A percentile compares a stretch with the other conserved stretches of the same genome.
These are phyloP conservation scores for Exophiala mesophila DNA, from an alignment of 2,329 filamentous ascomycete species.

Conservation along the genomic window DNA sequence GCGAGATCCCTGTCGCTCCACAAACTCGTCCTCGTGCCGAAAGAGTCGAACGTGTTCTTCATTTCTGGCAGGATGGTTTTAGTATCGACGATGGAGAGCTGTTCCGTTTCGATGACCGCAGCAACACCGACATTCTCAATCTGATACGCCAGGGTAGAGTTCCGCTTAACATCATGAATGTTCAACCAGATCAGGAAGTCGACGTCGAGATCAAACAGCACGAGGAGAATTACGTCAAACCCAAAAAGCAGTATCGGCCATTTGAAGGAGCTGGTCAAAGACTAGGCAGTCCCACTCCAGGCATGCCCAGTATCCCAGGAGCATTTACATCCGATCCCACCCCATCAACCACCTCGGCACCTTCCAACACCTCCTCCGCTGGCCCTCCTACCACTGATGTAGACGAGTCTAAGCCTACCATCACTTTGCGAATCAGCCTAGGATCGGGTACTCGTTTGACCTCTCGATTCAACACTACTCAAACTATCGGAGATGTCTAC, in stretches of 20 bases:
- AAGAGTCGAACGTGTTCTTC: constrained; percentile 54
- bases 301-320: constrained; percentile 31
- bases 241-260: constrained; percentile 61
- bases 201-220: constrained; percentile 62
- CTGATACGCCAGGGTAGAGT: constrained; percentile 61
- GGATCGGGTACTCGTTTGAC: constrained; percentile 58
- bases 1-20: constrained; percentile 50
- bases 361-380: constrained; percentile 28
- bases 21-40: constrained; percentile 38
- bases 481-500: constrained; percentile 62
- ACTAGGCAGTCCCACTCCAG: constrained; percentile 60
- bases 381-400: constrained; percentile 42
- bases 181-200: constrained; percentile 58
- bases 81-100: constrained; percentile 62
- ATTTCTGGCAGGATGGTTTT: constrained; percentile 63
- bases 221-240: constrained; percentile 55
- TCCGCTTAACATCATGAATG: constrained; percentile 59
- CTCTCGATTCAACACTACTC: constrained; percentile 60
- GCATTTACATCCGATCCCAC: constrained; percentile 29
- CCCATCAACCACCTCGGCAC: constrained; percentile 30
- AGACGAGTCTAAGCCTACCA: constrained; percentile 53
- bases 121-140: constrained; percentile 56
- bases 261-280: constrained; percentile 58
- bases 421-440: constrained; percentile 59
- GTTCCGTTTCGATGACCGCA: constrained; percentile 58